These are phyloP conservation scores for Fusarium luffae DNA, from an alignment of 2,329 filamentous ascomycete genomes.

Conservation along the genomic window DNA sequence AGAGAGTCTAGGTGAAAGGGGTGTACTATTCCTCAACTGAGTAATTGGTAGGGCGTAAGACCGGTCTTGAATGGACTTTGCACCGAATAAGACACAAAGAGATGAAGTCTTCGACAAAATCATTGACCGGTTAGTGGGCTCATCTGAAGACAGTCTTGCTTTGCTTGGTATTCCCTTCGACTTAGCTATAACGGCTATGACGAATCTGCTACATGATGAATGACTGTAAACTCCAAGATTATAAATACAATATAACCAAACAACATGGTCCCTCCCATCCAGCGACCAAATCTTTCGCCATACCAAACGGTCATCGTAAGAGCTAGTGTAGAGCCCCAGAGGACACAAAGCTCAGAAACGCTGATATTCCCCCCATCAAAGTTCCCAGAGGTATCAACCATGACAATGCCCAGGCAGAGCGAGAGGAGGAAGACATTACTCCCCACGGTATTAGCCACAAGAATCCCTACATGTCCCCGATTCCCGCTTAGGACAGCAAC, in stretches of 20 bases:
- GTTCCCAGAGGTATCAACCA: background rate
- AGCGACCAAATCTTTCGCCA: background rate
- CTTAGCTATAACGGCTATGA: accelerated
- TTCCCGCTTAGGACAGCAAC: background rate
- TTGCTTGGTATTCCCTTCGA: accelerated
- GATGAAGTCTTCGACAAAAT: no score
- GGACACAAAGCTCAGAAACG: background rate
- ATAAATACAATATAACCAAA: background rate
- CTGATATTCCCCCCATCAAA: background rate
- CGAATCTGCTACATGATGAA: accelerated
- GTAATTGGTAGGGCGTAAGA: no score
- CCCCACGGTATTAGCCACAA: background rate
- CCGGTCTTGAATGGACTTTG: no score
- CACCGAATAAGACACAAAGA: no score
- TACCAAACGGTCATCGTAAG: background rate
- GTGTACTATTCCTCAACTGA: no score
- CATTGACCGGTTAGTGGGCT: no score
- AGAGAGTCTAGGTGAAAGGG: no score
- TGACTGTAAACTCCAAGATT: background rate
- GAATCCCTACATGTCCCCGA: background rate
- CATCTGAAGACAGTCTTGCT: background rate
- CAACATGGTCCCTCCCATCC: background rate
- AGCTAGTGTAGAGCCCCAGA: background rate
- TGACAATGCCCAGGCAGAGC: background rate
- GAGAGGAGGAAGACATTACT: background rate